phyloP scores from a whole-genome alignment of 495 filamentous ascomycete species.

The Xylaria grammica region DNA sequence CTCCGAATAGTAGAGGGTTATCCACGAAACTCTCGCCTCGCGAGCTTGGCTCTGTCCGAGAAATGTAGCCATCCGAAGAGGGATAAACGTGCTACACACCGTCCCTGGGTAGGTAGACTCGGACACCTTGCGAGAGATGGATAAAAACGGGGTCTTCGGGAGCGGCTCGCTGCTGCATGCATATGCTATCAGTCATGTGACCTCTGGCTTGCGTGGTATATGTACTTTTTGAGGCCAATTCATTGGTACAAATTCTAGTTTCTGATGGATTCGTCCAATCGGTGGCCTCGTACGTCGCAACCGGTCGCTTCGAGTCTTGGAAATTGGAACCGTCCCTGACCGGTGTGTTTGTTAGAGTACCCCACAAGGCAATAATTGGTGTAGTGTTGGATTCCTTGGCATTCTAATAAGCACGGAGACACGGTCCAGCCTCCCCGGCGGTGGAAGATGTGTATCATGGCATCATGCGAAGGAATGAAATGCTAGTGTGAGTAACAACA shows the following conservation, averaged over 20 bases:
- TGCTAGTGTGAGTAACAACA: slow-evolving; percentile 14
- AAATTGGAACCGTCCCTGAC: slow-evolving; percentile 1
- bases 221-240: slow-evolving; percentile 20
- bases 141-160: slow-evolving; percentile 39
- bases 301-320: slow-evolving; percentile 1
- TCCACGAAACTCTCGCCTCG: neutral
- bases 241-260: slow-evolving; percentile 26
- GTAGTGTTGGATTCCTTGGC: slow-evolving; percentile 11
- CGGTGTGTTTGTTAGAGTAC: slow-evolving; percentile 6
- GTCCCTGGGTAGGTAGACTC: neutral
- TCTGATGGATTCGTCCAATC: slow-evolving; percentile 21
- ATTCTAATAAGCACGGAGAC: neutral
- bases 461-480: neutral
- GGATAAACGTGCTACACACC: neutral
- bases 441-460: no score
- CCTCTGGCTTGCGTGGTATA: slow-evolving; percentile 5
- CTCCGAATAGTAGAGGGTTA: neutral
- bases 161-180: slow-evolving; percentile 46
- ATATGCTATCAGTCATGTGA: slow-evolving; percentile 40
- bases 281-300: slow-evolving; percentile 10
- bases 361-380: slow-evolving; percentile 18
- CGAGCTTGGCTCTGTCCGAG: neutral
- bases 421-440: neutral
- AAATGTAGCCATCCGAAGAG: neutral
- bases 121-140: slow-evolving; percentile 15